A percentile compares a stretch with the other conserved stretches of the same genome.
These are phyloP conservation scores for Persicaria maculosa DNA, from an alignment of 148 eudicot species.

Conservation along the genomic window DNA sequence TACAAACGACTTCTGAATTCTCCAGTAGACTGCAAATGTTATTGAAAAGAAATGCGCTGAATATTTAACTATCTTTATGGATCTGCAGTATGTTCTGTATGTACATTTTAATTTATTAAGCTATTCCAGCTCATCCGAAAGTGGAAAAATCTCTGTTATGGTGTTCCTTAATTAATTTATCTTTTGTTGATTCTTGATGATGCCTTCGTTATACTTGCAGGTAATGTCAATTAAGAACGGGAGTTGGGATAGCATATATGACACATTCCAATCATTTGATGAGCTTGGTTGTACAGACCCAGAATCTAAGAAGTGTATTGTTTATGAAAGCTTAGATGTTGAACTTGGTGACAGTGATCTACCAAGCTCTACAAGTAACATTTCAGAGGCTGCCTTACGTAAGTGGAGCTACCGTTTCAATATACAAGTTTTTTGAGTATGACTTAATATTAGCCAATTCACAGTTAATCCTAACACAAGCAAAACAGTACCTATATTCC, in stretches of 20 bases:
- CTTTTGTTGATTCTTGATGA: constrained; percentile 2
- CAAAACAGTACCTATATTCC: neutral
- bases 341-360: constrained; percentile 35
- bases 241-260: constrained; percentile 87
- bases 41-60: neutral
- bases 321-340: constrained; percentile 47
- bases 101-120: neutral
- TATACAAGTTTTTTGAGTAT: neutral
- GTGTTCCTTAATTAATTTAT: neutral
- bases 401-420: neutral
- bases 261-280: constrained; percentile 50
- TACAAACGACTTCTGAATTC: neutral
- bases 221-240: constrained; percentile 62
- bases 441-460: neutral
- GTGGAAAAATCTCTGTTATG: neutral
- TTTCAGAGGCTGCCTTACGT: constrained; percentile 1
- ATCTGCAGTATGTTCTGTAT: neutral
- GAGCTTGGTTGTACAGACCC: constrained; percentile 28
- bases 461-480: neutral
- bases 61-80: neutral
- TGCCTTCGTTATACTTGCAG: constrained; percentile 32
- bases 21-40: neutral
- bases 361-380: neutral
- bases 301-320: constrained; percentile 20
- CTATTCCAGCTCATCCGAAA: neutral